Conservation (phyloP, 148 eudicot genomes). For the Selenicereus undatus region DNA sequence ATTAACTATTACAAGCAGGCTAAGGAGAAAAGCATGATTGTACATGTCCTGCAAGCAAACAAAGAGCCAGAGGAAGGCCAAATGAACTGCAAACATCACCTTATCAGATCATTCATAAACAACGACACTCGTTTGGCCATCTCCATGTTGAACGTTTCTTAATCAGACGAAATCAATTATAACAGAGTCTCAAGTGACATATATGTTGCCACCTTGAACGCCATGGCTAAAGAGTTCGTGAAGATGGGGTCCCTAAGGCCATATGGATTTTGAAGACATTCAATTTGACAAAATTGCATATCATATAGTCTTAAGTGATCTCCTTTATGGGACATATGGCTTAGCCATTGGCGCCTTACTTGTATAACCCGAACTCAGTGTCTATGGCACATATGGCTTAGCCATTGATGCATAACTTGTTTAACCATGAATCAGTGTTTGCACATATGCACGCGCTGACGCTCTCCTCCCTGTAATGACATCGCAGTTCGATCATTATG, state of each 20-base stretch:
- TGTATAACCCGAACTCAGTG: not conserved
- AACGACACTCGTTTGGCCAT: conserved; percentile 18
- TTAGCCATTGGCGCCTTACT: not conserved
- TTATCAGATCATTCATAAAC: conserved; percentile 28
- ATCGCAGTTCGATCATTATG: not conserved
- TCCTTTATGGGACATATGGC: not conserved
- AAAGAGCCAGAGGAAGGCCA: conserved; percentile 27
- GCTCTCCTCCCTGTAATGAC: not conserved
- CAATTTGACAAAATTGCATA: not conserved
- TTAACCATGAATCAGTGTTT: not conserved
- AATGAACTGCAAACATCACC: conserved; percentile 35
- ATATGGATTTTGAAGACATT: too few species aligned
- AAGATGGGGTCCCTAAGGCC: too few species aligned
- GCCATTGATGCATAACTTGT: not conserved
- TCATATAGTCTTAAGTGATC: not conserved
- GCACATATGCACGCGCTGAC: not conserved
- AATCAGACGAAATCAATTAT: not conserved
- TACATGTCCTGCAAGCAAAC: conserved; percentile 38
- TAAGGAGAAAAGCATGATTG: conserved; percentile 49
- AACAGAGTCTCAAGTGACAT: not conserved
- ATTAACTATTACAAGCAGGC: conserved; percentile 30
- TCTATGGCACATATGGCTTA: not conserved
- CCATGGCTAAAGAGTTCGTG: not conserved
- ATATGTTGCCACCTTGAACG: not conserved
- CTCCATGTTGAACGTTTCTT: conserved; percentile 32